phyloP scores from a whole-genome alignment of 1,284 basidiomycete species.

The Rhodotorula sp. region DNA sequence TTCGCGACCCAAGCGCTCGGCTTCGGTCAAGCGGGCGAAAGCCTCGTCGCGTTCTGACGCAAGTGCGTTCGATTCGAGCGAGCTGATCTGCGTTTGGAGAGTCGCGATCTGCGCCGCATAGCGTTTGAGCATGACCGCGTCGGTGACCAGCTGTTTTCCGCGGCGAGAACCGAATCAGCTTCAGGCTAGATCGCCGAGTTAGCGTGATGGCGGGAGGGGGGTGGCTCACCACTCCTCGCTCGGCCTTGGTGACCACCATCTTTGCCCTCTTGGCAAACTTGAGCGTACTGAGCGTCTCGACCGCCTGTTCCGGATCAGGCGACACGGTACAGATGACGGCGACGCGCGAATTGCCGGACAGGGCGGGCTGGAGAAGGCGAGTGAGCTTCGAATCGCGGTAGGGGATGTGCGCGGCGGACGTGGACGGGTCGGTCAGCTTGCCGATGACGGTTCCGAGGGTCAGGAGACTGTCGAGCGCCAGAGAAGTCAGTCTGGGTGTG shows the following conservation, averaged over 20 bases:
- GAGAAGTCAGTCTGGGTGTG: not conserved
- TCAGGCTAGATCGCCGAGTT: not conserved
- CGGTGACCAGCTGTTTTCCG: conserved; percentile 31
- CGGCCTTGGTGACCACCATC: conserved; percentile 58
- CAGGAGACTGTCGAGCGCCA: conserved; percentile 43
- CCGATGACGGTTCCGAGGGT: conserved; percentile 55
- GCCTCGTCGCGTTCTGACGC: conserved; percentile 2
- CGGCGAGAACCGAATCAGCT: conserved; percentile 25
- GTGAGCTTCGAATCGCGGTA: conserved; percentile 58
- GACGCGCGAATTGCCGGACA: conserved; percentile 58
- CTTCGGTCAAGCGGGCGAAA: conserved; percentile 1
- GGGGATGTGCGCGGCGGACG: conserved; percentile 52
- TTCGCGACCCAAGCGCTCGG: conserved; percentile 1
- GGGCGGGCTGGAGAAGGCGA: conserved; percentile 57
- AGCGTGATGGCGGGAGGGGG: not conserved
- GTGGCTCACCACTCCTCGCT: conserved; percentile 53
- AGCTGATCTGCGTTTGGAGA: conserved; percentile 47
- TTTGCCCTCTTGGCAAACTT: conserved; percentile 59
- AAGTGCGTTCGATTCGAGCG: conserved; percentile 15
- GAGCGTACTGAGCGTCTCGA: conserved; percentile 58
- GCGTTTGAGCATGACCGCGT: conserved; percentile 49
- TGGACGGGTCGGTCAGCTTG: conserved; percentile 54
- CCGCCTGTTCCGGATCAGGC: conserved; percentile 53
- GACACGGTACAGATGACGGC: conserved; percentile 59
- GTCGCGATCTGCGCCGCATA: conserved; percentile 53